These are phyloP conservation scores for Calamus simplicifolius DNA, from an alignment of 176 grass and related monocot species.

Conservation along the genomic window DNA sequence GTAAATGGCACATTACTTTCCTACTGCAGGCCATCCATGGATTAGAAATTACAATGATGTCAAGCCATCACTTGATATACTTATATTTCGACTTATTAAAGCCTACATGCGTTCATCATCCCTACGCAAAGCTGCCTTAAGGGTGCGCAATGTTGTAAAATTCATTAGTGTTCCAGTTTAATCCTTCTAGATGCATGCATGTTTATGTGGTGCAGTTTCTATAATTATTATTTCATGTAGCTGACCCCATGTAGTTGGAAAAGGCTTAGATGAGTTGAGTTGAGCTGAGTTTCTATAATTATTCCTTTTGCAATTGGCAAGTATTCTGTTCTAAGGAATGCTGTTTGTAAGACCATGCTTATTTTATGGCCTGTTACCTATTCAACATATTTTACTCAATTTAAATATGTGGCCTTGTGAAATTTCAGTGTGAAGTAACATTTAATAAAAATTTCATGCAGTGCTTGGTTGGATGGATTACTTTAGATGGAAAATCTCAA, in stretches of 20 bases:
- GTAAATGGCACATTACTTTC: no score
- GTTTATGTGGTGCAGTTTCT: slow-evolving; percentile 4
- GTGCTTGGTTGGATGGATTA: no score
- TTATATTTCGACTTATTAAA: slow-evolving; percentile 75
- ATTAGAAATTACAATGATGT: slow-evolving; percentile 78
- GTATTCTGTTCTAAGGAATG: neutral
- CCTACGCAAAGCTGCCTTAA: slow-evolving; percentile 61
- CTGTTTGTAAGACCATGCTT: no score
- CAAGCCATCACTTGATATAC: slow-evolving; percentile 53
- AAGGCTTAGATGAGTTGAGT: no score
- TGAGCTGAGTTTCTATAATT: neutral
- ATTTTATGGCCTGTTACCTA: no score
- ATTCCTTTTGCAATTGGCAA: slow-evolving; percentile 13
- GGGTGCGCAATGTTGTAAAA: slow-evolving; percentile 21
- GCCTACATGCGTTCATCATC: slow-evolving; percentile 70
- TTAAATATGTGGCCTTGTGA: no score
- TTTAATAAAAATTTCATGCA: no score
- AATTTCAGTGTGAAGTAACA: no score
- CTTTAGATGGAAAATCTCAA: no score
- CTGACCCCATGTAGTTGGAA: no score
- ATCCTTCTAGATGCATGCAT: slow-evolving; percentile 4
- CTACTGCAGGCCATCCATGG: slow-evolving; percentile 65
- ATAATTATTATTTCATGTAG: no score
- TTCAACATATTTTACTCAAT: no score
- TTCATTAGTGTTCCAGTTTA: neutral